phyloP scores from a whole-genome alignment of 2,329 filamentous ascomycete species.

The Stagonosporopsis rhizophila region DNA sequence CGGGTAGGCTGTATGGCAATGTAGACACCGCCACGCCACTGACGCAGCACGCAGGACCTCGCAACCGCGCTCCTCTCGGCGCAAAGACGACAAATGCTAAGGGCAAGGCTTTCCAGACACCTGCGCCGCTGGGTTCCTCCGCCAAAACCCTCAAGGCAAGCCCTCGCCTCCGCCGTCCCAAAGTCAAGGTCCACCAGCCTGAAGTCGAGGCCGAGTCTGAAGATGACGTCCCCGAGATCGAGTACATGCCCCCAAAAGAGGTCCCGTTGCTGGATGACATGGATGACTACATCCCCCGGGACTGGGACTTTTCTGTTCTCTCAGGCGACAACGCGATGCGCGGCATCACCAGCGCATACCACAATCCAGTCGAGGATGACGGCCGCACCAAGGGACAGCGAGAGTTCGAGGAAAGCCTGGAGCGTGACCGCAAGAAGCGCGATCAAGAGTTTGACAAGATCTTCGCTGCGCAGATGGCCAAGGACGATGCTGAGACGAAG shows the following conservation, averaged over 20 bases:
- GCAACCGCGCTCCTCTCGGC: slow-evolving; percentile 80
- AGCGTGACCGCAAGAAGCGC: slow-evolving; percentile 58
- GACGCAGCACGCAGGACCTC: slow-evolving; percentile 58
- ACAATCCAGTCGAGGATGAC: slow-evolving; percentile 68
- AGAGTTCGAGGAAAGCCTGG: slow-evolving; percentile 58
- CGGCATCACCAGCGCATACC: slow-evolving; percentile 60
- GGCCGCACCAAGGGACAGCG: slow-evolving; percentile 69
- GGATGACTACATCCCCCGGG: slow-evolving; percentile 66
- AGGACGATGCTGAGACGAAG: slow-evolving; percentile 58
- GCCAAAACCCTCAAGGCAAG: slow-evolving; percentile 73
- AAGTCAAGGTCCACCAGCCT: slow-evolving; percentile 69
- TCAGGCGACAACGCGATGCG: slow-evolving; percentile 60
- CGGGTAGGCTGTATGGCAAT: slow-evolving; percentile 62
- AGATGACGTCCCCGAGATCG: slow-evolving; percentile 74
- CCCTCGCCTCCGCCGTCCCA: slow-evolving; percentile 60
- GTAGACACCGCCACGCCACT: slow-evolving; percentile 1
- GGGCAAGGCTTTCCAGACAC: slow-evolving; percentile 70
- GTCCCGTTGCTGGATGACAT: slow-evolving; percentile 70
- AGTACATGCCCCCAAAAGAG: slow-evolving; percentile 84
- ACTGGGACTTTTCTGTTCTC: slow-evolving; percentile 60
- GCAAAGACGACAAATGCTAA: slow-evolving; percentile 98
- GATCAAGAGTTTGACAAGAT: slow-evolving; percentile 73
- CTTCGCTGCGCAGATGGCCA: slow-evolving; percentile 65
- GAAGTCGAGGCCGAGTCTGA: slow-evolving; percentile 61
- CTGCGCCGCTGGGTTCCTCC: slow-evolving; percentile 63